A percentile compares a stretch with the other conserved stretches of the same genome.
Conservation (phyloP, 805 yeast species). For the Nakazawaea ishiwadae region DNA sequence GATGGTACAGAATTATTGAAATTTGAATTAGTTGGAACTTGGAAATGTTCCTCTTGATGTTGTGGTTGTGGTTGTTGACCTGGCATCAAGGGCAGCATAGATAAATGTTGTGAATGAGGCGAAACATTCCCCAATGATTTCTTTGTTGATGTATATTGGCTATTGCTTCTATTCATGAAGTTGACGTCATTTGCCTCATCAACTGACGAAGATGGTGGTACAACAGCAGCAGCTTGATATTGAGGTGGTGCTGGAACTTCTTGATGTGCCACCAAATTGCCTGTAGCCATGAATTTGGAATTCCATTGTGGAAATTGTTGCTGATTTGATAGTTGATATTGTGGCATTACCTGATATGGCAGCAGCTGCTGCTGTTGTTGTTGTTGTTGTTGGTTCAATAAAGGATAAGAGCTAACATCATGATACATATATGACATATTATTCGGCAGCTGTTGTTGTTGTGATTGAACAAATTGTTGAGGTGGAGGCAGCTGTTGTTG, state of each 20-base stretch:
- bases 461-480: constrained; percentile 15
- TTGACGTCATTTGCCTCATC: no score
- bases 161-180: not conserved
- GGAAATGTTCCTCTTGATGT: not conserved
- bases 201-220: no score
- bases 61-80: constrained; percentile 8
- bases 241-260: constrained; percentile 1
- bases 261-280: not conserved
- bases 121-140: constrained; percentile 8
- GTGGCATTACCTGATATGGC: constrained; percentile 14
- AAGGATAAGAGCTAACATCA: constrained; percentile 14
- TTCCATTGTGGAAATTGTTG: constrained; percentile 11
- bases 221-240: not conserved
- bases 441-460: constrained; percentile 23
- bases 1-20: no score
- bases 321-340: constrained; percentile 3
- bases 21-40: constrained; percentile 23
- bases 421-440: constrained; percentile 10
- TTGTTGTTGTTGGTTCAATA: constrained; percentile 24
- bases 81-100: not conserved
- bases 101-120: constrained; percentile 8
- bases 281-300: constrained; percentile 3
- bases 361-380: constrained; percentile 23
- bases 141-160: not conserved
- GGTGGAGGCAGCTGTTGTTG: constrained; percentile 8